Percentiles rank a stretch among this genome's conserved stretches.
phyloP scores from a whole-genome alignment of 345 rosid species.

The Pelargonium nanum region DNA sequence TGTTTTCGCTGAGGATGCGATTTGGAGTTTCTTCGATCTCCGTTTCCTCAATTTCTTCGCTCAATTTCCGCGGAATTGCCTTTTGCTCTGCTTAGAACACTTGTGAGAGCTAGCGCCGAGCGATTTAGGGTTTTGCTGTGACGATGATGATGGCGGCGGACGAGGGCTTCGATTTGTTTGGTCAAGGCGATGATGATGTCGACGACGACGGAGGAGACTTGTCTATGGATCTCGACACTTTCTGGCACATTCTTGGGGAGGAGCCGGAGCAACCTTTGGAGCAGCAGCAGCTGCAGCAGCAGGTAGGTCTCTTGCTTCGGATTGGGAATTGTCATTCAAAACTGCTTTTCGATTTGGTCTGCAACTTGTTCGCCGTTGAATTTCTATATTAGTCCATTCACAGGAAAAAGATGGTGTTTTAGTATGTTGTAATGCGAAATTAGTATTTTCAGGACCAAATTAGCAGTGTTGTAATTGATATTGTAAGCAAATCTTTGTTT shows the following conservation, averaged over 20 bases:
- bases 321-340: neutral
- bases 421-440: neutral
- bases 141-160: neutral
- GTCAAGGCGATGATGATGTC: neutral
- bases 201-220: constrained; percentile 7
- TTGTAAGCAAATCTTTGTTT: neutral
- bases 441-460: neutral
- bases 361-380: neutral
- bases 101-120: no score
- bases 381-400: neutral
- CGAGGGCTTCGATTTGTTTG: neutral
- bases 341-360: neutral
- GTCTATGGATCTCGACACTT: constrained; percentile 7
- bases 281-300: no score
- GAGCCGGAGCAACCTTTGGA: neutral
- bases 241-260: constrained; percentile 9
- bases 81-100: no score
- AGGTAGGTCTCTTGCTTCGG: constrained; percentile 6
- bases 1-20: no score
- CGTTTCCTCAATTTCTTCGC: no score
- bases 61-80: no score
- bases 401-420: neutral
- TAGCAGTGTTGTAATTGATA: neutral
- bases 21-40: no score
- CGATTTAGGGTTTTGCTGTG: neutral